Evolutionary conservation across 805 yeast species (phyloP).

Genomic region (Lipomyces sp.): DNA sequence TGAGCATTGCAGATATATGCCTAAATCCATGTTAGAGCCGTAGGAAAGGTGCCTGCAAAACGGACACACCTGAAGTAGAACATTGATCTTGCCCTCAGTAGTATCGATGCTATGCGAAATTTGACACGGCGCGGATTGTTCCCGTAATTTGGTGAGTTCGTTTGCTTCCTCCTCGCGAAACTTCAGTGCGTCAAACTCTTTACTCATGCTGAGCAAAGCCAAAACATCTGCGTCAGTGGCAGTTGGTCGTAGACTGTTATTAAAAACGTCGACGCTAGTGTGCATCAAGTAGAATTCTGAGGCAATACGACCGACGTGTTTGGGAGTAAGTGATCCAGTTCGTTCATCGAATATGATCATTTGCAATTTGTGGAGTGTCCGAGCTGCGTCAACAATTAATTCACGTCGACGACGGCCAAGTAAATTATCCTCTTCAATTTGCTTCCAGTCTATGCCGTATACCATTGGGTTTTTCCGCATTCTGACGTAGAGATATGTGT

Average conservation of each 20-base stretch:
- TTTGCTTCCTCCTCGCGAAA: constrained; percentile 83
- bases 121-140: constrained; percentile 68
- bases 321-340: constrained; percentile 76
- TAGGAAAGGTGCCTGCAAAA: neutral
- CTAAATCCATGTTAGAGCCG: neutral
- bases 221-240: constrained; percentile 93
- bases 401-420: constrained; percentile 72
- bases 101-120: constrained; percentile 76
- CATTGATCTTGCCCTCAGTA: constrained; percentile 83
- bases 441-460: constrained; percentile 89
- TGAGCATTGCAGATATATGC: constrained; percentile 79
- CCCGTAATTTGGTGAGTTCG: constrained; percentile 67
- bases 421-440: constrained; percentile 79
- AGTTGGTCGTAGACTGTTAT: constrained; percentile 76
- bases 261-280: constrained; percentile 86
- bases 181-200: constrained; percentile 89
- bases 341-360: constrained; percentile 92
- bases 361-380: constrained; percentile 80
- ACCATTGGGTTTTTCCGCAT: constrained; percentile 94
- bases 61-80: constrained; percentile 62
- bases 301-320: constrained; percentile 91
- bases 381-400: constrained; percentile 79
- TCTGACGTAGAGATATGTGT: constrained; percentile 89
- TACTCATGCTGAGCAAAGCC: constrained; percentile 86
- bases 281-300: constrained; percentile 89